Percentiles rank a stretch among this genome's conserved stretches.
Evolutionary conservation across 805 yeast genomes (phyloP).

Genomic region (Komagataella phaffii): DNA sequence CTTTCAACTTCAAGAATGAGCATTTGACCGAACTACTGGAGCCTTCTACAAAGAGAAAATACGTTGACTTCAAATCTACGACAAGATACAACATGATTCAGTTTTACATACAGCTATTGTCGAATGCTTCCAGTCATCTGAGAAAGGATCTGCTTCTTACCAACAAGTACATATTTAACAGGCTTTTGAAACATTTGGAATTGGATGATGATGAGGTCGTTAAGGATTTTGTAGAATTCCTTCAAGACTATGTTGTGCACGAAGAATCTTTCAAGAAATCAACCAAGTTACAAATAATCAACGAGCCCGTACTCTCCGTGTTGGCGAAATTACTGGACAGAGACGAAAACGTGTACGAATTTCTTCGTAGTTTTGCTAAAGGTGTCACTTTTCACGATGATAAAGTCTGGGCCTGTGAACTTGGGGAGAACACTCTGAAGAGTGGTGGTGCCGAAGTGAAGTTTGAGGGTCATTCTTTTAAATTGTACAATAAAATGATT

Average conservation of each 20-base stretch:
- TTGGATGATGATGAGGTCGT: conserved; percentile 37
- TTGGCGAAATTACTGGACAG: conserved; percentile 32
- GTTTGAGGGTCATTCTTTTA: conserved; percentile 39
- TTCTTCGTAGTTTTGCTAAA: conserved; percentile 35
- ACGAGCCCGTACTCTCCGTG: conserved; percentile 58
- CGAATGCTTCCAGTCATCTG: conserved; percentile 33
- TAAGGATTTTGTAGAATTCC: conserved; percentile 25
- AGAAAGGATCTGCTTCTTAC: conserved; percentile 53
- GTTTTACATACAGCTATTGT: conserved; percentile 45
- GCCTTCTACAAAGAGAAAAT: conserved; percentile 20
- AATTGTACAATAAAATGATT: conserved; percentile 53
- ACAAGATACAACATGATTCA: conserved; percentile 47
- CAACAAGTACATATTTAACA: conserved; percentile 43
- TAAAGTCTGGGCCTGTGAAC: conserved; percentile 31
- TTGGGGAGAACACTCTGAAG: conserved; percentile 8
- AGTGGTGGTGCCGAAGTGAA: conserved; percentile 27
- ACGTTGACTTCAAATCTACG: conserved; percentile 16
- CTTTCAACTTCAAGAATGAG: conserved; percentile 55
- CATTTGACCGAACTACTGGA: conserved; percentile 47
- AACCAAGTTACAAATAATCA: conserved; percentile 63
- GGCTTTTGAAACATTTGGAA: conserved; percentile 52
- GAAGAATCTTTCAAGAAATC: conserved; percentile 53
- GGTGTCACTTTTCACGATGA: conserved; percentile 33
- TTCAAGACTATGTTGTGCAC: conserved; percentile 35
- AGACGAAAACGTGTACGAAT: conserved; percentile 23